Evolutionary conservation across 345 rosid species (phyloP).

Genomic region (Citrus mangshanensis): DNA sequence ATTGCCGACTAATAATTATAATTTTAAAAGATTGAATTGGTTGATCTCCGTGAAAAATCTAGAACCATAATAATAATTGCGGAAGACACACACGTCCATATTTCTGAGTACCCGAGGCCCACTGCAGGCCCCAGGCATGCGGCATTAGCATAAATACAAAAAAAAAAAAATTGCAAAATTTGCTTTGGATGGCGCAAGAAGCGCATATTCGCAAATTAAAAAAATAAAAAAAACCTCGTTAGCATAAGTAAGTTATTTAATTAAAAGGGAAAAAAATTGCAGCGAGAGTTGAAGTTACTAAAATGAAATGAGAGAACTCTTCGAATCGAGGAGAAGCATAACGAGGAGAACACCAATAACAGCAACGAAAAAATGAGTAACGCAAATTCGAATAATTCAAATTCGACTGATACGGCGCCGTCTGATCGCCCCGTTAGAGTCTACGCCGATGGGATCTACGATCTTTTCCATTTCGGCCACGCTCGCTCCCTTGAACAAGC

Average conservation of each 20-base stretch:
- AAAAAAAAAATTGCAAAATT: background rate
- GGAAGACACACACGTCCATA: background rate
- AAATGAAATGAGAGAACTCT: background rate
- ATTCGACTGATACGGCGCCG: conserved; percentile 16
- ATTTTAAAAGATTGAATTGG: background rate
- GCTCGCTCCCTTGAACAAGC: conserved; percentile 97
- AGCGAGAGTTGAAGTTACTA: background rate
- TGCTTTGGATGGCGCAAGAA: background rate
- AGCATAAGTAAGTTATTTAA: background rate
- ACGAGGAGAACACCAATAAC: background rate
- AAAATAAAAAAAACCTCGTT: background rate
- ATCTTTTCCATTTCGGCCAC: conserved; percentile 96
- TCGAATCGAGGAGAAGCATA: background rate
- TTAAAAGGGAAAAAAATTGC: background rate
- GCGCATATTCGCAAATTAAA: background rate
- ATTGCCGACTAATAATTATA: background rate
- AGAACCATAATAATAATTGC: background rate
- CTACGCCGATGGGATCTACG: conserved; percentile 99
- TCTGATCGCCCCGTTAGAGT: conserved; percentile 69
- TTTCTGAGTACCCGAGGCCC: background rate
- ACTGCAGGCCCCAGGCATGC: too few species aligned
- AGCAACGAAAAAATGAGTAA: background rate
- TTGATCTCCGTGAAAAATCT: background rate
- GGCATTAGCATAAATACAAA: too few species aligned
- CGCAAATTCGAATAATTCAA: background rate